phyloP scores from a whole-genome alignment of 2,329 filamentous ascomycete genomes.

The Fusarium sp. region DNA sequence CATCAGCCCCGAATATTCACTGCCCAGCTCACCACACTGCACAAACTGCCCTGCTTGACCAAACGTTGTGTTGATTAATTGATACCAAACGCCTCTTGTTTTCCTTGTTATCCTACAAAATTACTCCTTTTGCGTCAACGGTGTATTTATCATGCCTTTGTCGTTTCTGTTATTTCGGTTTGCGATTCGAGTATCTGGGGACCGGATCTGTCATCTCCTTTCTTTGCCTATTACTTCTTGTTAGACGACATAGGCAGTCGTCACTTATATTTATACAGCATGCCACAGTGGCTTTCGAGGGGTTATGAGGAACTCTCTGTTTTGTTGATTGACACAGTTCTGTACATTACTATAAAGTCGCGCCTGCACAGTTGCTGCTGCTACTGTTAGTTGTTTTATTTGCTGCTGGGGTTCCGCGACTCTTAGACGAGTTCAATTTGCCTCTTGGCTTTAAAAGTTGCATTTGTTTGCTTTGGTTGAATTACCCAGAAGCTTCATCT shows the following conservation, averaged over 20 bases:
- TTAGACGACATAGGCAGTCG: constrained; percentile 45
- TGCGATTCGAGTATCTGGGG: constrained; percentile 29
- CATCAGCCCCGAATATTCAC: constrained; percentile 31
- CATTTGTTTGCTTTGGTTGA: constrained; percentile 43
- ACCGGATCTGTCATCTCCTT: constrained; percentile 48
- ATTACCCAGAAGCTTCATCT: constrained; percentile 16
- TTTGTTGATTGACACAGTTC: constrained; percentile 55
- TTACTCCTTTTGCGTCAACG: constrained; percentile 34
- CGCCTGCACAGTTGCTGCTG: constrained; percentile 55
- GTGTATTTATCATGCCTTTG: constrained; percentile 44
- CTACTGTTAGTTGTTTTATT: constrained; percentile 51
- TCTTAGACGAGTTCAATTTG: constrained; percentile 53
- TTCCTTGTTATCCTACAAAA: constrained; percentile 36
- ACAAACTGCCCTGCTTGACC: constrained; percentile 42
- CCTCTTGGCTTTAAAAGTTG: constrained; percentile 50
- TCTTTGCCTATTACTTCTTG: constrained; percentile 33
- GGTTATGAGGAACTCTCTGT: constrained; percentile 53
- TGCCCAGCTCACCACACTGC: constrained; percentile 15
- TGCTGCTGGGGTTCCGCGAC: constrained; percentile 49
- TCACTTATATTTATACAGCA: constrained; percentile 46
- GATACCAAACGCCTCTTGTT: constrained; percentile 50
- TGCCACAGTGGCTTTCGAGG: constrained; percentile 49
- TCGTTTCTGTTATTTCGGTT: constrained; percentile 21
- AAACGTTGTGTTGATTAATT: constrained; percentile 52
- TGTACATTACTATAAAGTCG: constrained; percentile 68